A percentile compares a stretch with the other conserved stretches of the same genome.
Conservation (phyloP, 1,139 yeast genomes). For the Geotrichum bryndzae region DNA sequence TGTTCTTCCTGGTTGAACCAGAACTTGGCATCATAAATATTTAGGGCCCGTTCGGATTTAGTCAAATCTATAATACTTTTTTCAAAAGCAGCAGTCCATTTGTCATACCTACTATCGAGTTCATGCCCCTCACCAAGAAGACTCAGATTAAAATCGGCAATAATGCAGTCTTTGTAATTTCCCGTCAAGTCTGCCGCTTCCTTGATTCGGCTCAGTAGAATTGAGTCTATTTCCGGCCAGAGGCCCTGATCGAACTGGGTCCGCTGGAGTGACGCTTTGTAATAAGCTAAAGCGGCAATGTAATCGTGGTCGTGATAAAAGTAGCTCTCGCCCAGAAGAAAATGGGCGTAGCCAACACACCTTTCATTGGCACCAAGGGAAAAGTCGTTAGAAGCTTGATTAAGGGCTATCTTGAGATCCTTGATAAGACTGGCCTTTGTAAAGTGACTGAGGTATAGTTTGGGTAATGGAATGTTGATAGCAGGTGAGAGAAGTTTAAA, state of each 20-base stretch:
- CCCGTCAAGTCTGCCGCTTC: not conserved
- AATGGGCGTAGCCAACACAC: constrained; percentile 35
- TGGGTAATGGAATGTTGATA: constrained; percentile 19
- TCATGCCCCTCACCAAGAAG: not conserved
- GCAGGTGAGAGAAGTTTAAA: constrained; percentile 18
- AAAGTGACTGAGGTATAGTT: constrained; percentile 19
- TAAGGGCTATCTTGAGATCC: constrained; percentile 24
- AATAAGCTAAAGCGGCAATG: constrained; percentile 37
- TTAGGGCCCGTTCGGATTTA: not conserved
- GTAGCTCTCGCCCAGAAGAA: constrained; percentile 32
- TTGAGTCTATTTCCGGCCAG: not conserved
- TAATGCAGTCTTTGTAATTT: not conserved
- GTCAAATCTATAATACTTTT: not conserved
- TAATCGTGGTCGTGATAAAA: constrained; percentile 31
- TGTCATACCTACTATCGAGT: not conserved
- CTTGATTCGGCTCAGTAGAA: not conserved
- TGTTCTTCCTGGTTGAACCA: not conserved
- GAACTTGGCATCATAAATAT: not conserved
- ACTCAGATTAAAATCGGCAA: not conserved
- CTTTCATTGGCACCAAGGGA: constrained; percentile 31
- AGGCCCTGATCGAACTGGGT: not conserved
- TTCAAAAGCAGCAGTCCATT: not conserved
- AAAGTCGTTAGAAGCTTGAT: constrained; percentile 26
- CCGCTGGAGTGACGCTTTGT: constrained; percentile 13
- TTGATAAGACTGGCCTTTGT: constrained; percentile 27